These are phyloP conservation scores for Dorcoceras hygrometricum DNA, from an alignment of 257 asterid species.

Conservation along the genomic window DNA sequence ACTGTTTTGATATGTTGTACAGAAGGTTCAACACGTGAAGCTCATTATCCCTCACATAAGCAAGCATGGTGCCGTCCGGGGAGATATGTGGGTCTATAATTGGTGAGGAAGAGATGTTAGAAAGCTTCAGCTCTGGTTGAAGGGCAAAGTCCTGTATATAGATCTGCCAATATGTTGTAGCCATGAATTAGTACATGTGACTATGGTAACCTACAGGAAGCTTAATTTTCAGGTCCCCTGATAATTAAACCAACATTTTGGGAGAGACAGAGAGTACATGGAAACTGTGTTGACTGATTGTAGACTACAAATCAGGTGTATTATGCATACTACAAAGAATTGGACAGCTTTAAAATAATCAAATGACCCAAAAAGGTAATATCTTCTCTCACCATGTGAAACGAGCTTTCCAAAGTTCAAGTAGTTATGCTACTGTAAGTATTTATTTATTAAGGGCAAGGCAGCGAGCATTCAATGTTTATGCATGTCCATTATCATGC, in stretches of 20 bases:
- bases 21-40: slow-evolving; percentile 61
- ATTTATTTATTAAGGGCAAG: background rate
- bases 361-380: slow-evolving; percentile 5
- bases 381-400: slow-evolving; percentile 15
- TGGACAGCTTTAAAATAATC: background rate
- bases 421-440: background rate
- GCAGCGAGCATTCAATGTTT: background rate
- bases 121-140: slow-evolving; percentile 62
- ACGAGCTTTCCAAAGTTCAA: background rate
- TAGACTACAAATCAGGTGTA: slow-evolving; percentile 4
- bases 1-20: slow-evolving; percentile 50
- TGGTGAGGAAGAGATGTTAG: slow-evolving; percentile 61
- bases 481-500: background rate
- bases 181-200: slow-evolving; percentile 19
- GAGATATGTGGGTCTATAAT: slow-evolving; percentile 86
- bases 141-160: slow-evolving; percentile 57
- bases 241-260: slow-evolving; percentile 7
- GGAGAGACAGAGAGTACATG: slow-evolving; percentile 11
- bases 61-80: slow-evolving; percentile 86
- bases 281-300: slow-evolving; percentile 2
- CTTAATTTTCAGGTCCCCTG: slow-evolving; percentile 9
- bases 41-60: slow-evolving; percentile 74
- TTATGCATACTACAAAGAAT: background rate
- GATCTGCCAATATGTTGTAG: slow-evolving; percentile 48
- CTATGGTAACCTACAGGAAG: slow-evolving; percentile 10